Base-by-base conservation (phyloP, 1,139 yeast species). In the Suhomyces yuchorum region DNA sequence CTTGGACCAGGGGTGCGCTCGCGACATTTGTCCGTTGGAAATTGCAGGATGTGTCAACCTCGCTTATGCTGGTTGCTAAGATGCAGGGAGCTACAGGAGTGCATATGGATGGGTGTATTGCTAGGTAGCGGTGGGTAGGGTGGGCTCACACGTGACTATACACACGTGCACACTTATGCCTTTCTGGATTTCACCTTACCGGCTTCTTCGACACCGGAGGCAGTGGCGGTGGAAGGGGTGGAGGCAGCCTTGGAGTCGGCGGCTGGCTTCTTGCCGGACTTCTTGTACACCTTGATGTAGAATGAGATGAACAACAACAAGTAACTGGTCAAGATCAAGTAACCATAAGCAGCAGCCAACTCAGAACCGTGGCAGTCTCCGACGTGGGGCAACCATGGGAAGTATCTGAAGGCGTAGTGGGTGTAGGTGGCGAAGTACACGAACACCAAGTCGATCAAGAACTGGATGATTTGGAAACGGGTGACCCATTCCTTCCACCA, bases 401-500 rank as follows among this genome's bases (percentile, higher is more conserved):
- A 78, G 71, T 81, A 84, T 51, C 71, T 75, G 61, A 73, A 77
- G 36, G 87, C 88, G 60, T 82, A 82, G 65, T 84, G 87, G 53
- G 89, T 85, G 77, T 89, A 92, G 48, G 96, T 85, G 48, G 97
- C 97, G 67, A 88, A 89, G 77, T 91, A 92, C 56, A 92, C 96
- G 65, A 91, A 91, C 40, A 80, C 82, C 66, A 93, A 81, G 69
- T 93, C 99, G 62, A 93, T 79, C 62, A 93, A 76, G 63, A 93
- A 93, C 75, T 93, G 99, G 61, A 88, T 81, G 71, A 93, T 93
- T 77, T 93, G 99, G 80, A 89, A 85, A 58, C 96, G 82, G 45
- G 99, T 93, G 59, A 93, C 97, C 97, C 97, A 93, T 74, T 92
- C 96, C 74, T 93, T 93, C 99, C 99, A 93, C 98, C 98, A 92